phyloP scores from a whole-genome alignment of 805 yeast genomes.

The Sungouiozyma intestinalis region DNA sequence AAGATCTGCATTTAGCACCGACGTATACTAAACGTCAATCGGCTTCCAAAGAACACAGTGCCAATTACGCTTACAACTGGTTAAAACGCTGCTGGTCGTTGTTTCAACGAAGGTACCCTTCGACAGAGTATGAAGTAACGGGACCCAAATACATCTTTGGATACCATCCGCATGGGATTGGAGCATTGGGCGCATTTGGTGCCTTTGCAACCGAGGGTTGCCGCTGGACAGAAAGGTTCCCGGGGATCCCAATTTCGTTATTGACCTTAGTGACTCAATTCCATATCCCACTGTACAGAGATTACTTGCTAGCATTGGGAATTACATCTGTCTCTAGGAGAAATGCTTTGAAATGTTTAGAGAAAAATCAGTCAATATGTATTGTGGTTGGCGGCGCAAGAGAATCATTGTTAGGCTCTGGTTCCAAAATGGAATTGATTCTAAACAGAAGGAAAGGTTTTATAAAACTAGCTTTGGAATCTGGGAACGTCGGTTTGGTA shows the following conservation, averaged over 20 bases:
- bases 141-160: constrained; percentile 84
- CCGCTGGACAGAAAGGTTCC: constrained; percentile 54
- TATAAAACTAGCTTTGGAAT: constrained; percentile 70
- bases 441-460: constrained; percentile 78
- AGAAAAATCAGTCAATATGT: constrained; percentile 63
- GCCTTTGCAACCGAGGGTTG: constrained; percentile 77
- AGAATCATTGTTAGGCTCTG: constrained; percentile 63
- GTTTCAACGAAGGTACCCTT: constrained; percentile 5
- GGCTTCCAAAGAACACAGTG: constrained; percentile 4
- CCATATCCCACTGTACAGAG: constrained; percentile 74
- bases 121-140: constrained; percentile 27
- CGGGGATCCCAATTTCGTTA: constrained; percentile 72
- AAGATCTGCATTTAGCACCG: constrained; percentile 54
- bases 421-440: constrained; percentile 55
- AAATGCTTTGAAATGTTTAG: constrained; percentile 57
- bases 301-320: constrained; percentile 72
- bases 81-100: constrained; percentile 5
- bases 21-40: constrained; percentile 39
- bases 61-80: constrained; percentile 8
- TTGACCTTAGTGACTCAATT: constrained; percentile 80
- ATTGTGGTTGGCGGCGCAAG: constrained; percentile 96
- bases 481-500: constrained; percentile 69
- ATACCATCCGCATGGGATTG: constrained; percentile 94
- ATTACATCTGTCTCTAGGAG: constrained; percentile 71
- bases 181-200: constrained; percentile 84